Conservation (phyloP, 305 asterid genomes). For the Caryopteris hybrid region DNA sequence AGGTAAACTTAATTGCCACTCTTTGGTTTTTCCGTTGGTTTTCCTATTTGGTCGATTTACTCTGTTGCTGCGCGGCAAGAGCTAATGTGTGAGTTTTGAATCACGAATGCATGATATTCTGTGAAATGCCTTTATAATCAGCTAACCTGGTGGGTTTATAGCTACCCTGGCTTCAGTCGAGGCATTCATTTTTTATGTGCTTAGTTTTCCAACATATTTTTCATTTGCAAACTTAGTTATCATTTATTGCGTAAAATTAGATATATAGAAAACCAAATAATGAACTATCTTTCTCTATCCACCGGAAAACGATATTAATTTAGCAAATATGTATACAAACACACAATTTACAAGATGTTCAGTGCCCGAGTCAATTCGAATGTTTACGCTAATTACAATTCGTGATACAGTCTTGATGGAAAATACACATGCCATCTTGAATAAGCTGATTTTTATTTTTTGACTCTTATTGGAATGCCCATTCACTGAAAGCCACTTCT, state of each 20-base stretch:
- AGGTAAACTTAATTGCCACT: slow-evolving; percentile 36
- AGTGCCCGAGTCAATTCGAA: background rate
- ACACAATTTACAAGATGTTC: background rate
- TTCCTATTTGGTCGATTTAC: background rate
- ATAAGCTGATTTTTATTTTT: background rate
- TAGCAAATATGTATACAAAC: no score
- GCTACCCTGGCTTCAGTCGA: background rate
- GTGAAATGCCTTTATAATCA: no score
- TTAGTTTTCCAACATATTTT: background rate
- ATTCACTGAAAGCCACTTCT: background rate
- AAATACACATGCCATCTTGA: slow-evolving; percentile 6
- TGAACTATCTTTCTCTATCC: background rate
- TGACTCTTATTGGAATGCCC: background rate
- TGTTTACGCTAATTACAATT: background rate
- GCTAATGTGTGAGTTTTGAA: background rate
- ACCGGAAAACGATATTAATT: background rate
- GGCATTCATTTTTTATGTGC: background rate
- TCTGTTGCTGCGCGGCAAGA: background rate
- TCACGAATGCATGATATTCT: no score
- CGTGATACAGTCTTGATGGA: background rate
- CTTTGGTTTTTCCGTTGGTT: background rate
- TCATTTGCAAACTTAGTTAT: no score
- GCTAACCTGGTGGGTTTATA: background rate
- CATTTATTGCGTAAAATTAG: background rate
- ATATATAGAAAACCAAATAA: background rate